Percentiles rank a stretch among this genome's conserved stretches.
Conservation (phyloP, 2,329 filamentous ascomycete genomes). For the Fusarium buharicum region DNA sequence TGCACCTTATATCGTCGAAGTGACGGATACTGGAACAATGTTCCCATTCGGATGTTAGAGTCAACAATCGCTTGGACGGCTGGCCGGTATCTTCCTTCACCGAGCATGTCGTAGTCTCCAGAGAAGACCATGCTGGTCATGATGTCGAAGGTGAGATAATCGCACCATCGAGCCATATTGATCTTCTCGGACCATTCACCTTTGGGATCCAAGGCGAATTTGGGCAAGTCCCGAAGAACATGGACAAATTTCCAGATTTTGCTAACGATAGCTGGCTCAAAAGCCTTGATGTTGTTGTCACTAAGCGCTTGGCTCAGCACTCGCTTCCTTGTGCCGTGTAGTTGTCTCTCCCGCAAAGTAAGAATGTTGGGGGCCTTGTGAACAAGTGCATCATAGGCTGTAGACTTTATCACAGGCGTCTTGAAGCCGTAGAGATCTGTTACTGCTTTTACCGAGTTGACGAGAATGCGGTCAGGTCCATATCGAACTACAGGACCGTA, state of each 20-base stretch:
- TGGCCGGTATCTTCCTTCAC: not conserved
- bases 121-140: not conserved
- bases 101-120: not conserved
- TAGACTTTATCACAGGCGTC: constrained; percentile 71
- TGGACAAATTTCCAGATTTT: constrained; percentile 75
- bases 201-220: constrained; percentile 57
- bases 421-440: constrained; percentile 73
- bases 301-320: constrained; percentile 77
- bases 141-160: not conserved
- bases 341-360: constrained; percentile 73
- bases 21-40: not conserved
- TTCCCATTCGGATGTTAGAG: not conserved
- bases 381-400: constrained; percentile 78
- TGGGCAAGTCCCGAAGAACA: constrained; percentile 58
- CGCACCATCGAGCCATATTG: not conserved
- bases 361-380: constrained; percentile 77
- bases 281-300: constrained; percentile 70
- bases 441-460: constrained; percentile 76
- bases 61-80: not conserved
- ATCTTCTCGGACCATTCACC: constrained; percentile 63
- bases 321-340: constrained; percentile 76
- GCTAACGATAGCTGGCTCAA: constrained; percentile 72
- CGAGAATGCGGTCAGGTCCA: constrained; percentile 78
- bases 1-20: not conserved
- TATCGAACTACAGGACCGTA: constrained; percentile 79